Evolutionary conservation across 192 early-diverging fungal species (phyloP).

Genomic region (Coemansia sp.): DNA sequence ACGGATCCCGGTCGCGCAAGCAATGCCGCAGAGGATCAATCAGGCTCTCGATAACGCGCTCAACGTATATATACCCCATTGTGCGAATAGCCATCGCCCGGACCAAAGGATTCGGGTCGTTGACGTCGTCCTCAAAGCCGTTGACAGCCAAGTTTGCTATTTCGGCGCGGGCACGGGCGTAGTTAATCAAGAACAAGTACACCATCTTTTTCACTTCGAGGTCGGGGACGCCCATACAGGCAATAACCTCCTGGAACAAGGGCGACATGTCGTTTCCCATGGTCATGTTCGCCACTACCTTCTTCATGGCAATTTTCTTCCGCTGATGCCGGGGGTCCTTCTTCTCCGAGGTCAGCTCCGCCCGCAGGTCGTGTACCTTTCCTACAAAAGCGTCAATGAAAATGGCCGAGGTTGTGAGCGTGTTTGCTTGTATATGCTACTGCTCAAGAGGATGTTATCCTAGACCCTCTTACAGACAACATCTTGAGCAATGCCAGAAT

Average conservation of each 20-base stretch:
- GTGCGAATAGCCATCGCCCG: conserved; percentile 94
- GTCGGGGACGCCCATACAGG: conserved; percentile 86
- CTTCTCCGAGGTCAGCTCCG: conserved; percentile 84
- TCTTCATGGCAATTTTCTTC: conserved; percentile 85
- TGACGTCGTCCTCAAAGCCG: conserved; percentile 86
- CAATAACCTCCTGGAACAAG: conserved; percentile 89
- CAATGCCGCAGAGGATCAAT: conserved; percentile 81
- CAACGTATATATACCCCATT: conserved; percentile 95
- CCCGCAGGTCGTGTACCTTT: conserved; percentile 86
- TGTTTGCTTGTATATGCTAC: not conserved
- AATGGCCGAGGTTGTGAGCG: not conserved
- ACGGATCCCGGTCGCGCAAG: conserved; percentile 88
- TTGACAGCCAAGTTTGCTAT: conserved; percentile 90
- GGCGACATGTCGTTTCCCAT: conserved; percentile 99
- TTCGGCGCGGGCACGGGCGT: conserved; percentile 89
- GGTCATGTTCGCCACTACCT: conserved; percentile 99
- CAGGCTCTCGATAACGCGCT: conserved; percentile 84
- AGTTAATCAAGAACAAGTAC: conserved; percentile 96
- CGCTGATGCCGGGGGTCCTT: conserved; percentile 76
- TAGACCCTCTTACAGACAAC: not conserved
- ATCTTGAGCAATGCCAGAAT: conserved; percentile 5
- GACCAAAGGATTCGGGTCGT: conserved; percentile 92
- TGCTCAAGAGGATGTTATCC: not conserved
- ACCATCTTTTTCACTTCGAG: conserved; percentile 90
- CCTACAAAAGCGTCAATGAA: conserved; percentile 54